Evolutionary conservation across 2,329 filamentous ascomycete species (phyloP).

Genomic region (Colletotrichum sp.): DNA sequence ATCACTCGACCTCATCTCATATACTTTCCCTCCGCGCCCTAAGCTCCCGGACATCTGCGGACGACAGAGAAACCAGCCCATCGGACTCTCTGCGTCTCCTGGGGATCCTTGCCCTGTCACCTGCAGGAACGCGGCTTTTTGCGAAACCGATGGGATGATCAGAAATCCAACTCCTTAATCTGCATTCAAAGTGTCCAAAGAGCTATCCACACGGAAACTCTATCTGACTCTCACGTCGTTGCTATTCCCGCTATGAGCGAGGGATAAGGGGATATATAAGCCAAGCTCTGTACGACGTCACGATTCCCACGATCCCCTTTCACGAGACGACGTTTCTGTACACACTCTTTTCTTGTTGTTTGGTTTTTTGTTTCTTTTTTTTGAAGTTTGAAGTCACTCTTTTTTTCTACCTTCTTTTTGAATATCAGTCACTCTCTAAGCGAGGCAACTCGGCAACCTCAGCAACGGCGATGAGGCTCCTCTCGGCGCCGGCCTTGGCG

Average conservation of each 20-base stretch:
- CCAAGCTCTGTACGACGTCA: not conserved
- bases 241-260: not conserved
- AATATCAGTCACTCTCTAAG: conserved; percentile 6
- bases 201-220: not conserved
- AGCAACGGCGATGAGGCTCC: not conserved
- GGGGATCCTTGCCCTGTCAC: not conserved
- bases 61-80: not conserved
- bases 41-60: not conserved
- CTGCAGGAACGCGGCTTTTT: not conserved
- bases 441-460: not conserved
- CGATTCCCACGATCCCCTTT: not conserved
- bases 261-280: not conserved
- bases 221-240: not conserved
- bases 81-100: not conserved
- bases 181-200: not conserved
- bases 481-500: not conserved
- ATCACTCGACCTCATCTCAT: not conserved
- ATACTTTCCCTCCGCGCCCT: not conserved
- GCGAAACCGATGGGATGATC: not conserved
- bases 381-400: not conserved
- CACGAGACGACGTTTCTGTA: conserved; percentile 6
- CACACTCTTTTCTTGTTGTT: conserved; percentile 8
- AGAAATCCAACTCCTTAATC: not conserved
- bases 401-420: not conserved
- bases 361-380: not conserved